These are phyloP conservation scores for Boletus subparvulus DNA, from an alignment of 768 basidiomycete genomes.

Conservation along the genomic window DNA sequence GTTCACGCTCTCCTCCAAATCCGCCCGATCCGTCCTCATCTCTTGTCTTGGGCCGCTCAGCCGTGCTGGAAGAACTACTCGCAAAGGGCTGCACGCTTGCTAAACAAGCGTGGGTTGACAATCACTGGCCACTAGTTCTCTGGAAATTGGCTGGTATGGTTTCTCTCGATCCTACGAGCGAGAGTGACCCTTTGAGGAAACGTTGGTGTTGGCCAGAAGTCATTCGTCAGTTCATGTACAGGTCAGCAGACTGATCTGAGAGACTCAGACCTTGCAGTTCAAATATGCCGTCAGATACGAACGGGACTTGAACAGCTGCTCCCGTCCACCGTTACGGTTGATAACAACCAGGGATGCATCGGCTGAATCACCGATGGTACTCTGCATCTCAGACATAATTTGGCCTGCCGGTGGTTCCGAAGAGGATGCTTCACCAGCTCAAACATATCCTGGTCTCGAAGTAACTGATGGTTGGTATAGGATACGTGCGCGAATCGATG, in stretches of 20 bases:
- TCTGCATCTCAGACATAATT: constrained; percentile 75
- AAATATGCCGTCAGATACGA: constrained; percentile 65
- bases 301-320: constrained; percentile 74
- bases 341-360: constrained; percentile 84
- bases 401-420: constrained; percentile 45
- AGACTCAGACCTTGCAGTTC: background rate
- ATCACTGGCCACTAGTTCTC: constrained; percentile 86
- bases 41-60: constrained; percentile 45
- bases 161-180: constrained; percentile 63
- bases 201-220: constrained; percentile 86
- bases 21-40: constrained; percentile 17
- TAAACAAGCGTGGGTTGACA: constrained; percentile 81
- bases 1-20: constrained; percentile 30
- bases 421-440: constrained; percentile 38
- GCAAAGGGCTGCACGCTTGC: constrained; percentile 63
- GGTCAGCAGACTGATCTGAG: constrained; percentile 47
- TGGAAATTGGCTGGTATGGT: constrained; percentile 95
- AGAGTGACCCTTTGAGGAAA: constrained; percentile 42
- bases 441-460: constrained; percentile 65
- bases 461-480: constrained; percentile 99
- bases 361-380: constrained; percentile 74
- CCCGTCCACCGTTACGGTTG: constrained; percentile 77
- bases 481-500: constrained; percentile 74
- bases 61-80: constrained; percentile 55
- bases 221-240: constrained; percentile 78